phyloP scores from a whole-genome alignment of 495 filamentous ascomycete species.

The Aspergillus nidulans region DNA sequence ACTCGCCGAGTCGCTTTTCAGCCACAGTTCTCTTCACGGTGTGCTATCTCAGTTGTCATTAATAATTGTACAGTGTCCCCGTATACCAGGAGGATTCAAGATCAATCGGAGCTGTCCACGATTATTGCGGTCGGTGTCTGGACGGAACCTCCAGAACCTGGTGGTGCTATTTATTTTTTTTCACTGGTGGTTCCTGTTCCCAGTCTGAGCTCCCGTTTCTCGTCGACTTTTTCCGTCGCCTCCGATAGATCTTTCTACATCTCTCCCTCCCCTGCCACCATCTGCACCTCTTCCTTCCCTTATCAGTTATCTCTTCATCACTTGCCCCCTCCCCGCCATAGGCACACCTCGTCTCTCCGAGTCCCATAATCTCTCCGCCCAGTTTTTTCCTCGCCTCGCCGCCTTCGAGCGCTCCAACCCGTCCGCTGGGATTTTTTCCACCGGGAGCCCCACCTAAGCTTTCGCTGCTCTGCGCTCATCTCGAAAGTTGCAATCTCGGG shows the following conservation, averaged over 20 bases:
- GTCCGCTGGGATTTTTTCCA: slow-evolving; percentile 19
- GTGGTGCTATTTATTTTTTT: background rate
- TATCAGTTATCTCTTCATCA: slow-evolving; percentile 4
- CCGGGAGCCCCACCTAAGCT: slow-evolving; percentile 30
- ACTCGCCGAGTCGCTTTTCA: background rate
- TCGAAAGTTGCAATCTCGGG: slow-evolving; percentile 1
- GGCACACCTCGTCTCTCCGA: slow-evolving; percentile 4
- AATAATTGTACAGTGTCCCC: slow-evolving; percentile 2
- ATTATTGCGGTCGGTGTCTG: background rate
- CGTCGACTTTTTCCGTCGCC: slow-evolving; percentile 4
- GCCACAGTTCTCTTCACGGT: background rate
- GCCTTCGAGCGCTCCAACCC: slow-evolving; percentile 14
- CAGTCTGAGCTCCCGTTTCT: background rate
- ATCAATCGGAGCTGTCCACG: background rate
- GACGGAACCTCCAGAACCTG: background rate
- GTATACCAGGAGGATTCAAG: background rate
- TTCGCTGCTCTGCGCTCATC: slow-evolving; percentile 9
- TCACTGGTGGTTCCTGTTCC: background rate
- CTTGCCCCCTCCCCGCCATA: slow-evolving; percentile 8
- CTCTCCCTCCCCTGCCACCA: background rate
- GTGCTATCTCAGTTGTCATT: background rate
- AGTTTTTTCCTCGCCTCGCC: slow-evolving; percentile 1
- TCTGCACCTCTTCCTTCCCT: background rate
- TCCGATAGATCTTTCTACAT: slow-evolving; percentile 5
- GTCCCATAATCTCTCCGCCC: slow-evolving; percentile 1